Conservation (phyloP, 345 rosid species). For the Populus ilicifolia region DNA sequence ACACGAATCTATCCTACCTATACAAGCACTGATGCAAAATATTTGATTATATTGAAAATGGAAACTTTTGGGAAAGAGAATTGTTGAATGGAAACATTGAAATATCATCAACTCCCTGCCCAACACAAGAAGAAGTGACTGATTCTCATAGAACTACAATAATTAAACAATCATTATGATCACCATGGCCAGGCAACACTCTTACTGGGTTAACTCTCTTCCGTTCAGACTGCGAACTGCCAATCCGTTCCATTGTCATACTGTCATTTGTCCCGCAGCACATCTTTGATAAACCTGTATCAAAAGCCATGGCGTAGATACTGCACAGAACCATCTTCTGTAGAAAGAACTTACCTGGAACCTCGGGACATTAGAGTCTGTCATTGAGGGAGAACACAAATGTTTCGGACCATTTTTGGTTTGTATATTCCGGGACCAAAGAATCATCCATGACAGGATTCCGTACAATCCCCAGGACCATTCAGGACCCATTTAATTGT, state of each 20-base stretch:
- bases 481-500: slow-evolving; percentile 59
- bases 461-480: slow-evolving; percentile 39
- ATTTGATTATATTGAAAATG: background rate
- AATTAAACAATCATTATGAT: background rate
- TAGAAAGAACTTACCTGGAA: slow-evolving; percentile 5
- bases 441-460: slow-evolving; percentile 36
- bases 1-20: too few species aligned
- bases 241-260: background rate
- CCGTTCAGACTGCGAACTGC: background rate
- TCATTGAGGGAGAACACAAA: slow-evolving; percentile 33
- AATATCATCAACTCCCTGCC: background rate
- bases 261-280: background rate
- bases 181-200: background rate
- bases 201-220: background rate
- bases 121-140: background rate
- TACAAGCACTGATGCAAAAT: background rate
- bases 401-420: slow-evolving; percentile 48
- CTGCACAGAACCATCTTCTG: background rate
- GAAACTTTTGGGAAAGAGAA: too few species aligned
- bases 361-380: slow-evolving; percentile 11
- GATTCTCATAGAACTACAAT: background rate
- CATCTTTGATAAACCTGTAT: background rate
- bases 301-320: background rate
- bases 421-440: slow-evolving; percentile 34
- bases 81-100: background rate